Percentiles rank a stretch among this genome's conserved stretches.
Evolutionary conservation across 495 filamentous ascomycete genomes (phyloP).

Genomic region (Haplographium delicatum): DNA sequence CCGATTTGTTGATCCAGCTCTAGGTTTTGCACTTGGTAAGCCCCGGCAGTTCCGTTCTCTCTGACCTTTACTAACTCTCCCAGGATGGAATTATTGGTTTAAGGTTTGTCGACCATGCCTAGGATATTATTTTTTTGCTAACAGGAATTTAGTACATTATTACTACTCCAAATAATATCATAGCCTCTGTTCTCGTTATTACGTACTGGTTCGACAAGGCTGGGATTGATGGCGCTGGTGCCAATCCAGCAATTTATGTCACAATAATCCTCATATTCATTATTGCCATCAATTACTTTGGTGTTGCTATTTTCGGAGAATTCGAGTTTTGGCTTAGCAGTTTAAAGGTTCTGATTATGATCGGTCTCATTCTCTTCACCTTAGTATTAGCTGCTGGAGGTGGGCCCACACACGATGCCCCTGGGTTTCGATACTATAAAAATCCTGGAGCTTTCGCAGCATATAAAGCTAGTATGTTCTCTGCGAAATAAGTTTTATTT

Average conservation of each 20-base stretch:
- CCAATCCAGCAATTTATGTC: constrained; percentile 61
- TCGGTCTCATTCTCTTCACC: constrained; percentile 41
- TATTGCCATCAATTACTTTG: constrained; percentile 59
- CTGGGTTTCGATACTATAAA: constrained; percentile 65
- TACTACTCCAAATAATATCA: constrained; percentile 23
- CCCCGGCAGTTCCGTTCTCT: neutral
- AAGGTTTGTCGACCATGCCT: constrained; percentile 2
- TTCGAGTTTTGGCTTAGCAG: constrained; percentile 69
- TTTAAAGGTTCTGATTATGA: constrained; percentile 67
- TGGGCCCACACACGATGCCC: constrained; percentile 26
- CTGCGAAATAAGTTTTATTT: too few species aligned
- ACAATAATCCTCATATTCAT: constrained; percentile 66
- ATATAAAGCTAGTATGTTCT: constrained; percentile 36
- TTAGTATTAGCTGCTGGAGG: constrained; percentile 30
- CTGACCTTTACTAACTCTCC: neutral
- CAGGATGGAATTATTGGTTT: constrained; percentile 27
- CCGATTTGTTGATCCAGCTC: constrained; percentile 25
- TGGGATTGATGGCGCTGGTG: constrained; percentile 7
- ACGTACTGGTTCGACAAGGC: constrained; percentile 60
- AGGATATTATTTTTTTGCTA: neutral
- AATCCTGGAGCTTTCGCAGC: constrained; percentile 64
- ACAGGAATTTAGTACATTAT: too few species aligned
- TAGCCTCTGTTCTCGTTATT: constrained; percentile 66
- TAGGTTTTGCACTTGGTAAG: constrained; percentile 23
- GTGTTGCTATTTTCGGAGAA: constrained; percentile 64